Percentiles rank a stretch among this genome's conserved stretches.
Evolutionary conservation across 495 filamentous ascomycete species (phyloP).

Genomic region (Darksidea phi): DNA sequence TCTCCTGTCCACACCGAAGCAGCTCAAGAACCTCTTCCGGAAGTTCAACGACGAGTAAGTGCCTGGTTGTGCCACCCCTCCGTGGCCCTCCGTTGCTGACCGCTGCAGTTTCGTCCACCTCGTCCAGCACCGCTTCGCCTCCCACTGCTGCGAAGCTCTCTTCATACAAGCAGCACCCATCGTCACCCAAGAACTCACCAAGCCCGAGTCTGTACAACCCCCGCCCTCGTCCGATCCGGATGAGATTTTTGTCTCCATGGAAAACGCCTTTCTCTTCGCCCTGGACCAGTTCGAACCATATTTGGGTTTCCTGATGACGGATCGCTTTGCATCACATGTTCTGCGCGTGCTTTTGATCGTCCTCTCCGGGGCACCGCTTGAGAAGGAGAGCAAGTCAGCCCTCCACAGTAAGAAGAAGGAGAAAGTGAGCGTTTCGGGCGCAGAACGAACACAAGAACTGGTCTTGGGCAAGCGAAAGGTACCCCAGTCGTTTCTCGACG

Average conservation of each 20-base stretch:
- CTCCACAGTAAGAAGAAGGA: slow-evolving; percentile 90
- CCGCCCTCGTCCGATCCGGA: slow-evolving; percentile 41
- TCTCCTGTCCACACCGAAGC: slow-evolving; percentile 69
- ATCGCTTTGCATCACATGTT: slow-evolving; percentile 87
- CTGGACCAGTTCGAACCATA: slow-evolving; percentile 81
- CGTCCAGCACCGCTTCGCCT: slow-evolving; percentile 91
- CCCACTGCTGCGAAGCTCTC: slow-evolving; percentile 92
- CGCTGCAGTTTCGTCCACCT: slow-evolving; percentile 68
- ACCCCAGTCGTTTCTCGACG: slow-evolving; percentile 71
- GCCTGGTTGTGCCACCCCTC: not conserved
- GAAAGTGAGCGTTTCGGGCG: slow-evolving; percentile 57
- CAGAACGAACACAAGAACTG: slow-evolving; percentile 41
- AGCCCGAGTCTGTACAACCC: slow-evolving; percentile 47
- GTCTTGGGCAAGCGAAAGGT: slow-evolving; percentile 52
- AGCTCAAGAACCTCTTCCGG: slow-evolving; percentile 81
- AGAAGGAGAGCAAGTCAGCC: slow-evolving; percentile 52
- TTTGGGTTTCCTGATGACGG: slow-evolving; percentile 78
- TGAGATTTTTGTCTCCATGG: slow-evolving; percentile 61
- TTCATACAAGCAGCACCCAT: slow-evolving; percentile 78
- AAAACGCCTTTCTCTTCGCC: slow-evolving; percentile 77
- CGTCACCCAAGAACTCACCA: slow-evolving; percentile 67
- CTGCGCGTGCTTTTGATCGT: slow-evolving; percentile 81
- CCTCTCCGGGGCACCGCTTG: slow-evolving; percentile 76
- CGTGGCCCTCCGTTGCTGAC: not conserved
- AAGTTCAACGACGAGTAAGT: slow-evolving; percentile 77